Evolutionary conservation across 2,329 filamentous ascomycete genomes (phyloP), one percentile per base, ranked within the genome.

Genomic region (Claviceps africana): DNA sequence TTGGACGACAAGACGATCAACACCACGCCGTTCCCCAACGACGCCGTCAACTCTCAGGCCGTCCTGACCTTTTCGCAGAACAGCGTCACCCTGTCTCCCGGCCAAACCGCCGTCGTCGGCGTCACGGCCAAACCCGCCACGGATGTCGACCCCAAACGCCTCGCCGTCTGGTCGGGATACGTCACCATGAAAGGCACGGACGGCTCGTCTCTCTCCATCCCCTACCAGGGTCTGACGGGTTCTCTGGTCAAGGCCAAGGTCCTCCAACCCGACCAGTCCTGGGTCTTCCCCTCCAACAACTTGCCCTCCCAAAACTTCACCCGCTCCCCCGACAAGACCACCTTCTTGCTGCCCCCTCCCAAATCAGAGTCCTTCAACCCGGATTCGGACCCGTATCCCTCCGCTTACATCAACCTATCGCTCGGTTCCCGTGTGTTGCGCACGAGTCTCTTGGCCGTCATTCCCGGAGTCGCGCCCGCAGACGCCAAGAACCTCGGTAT

Each of bases 21-120:
- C 47, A 69, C 74, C 0, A 62, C 62, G 17, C n/a, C 53, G 0
- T 77, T 76, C 57, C 74, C 75, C 30, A 73, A 72, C 35, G 67
- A 74, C 22, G 61, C 72, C 4, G 62, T 67, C 0, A 58, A 62
- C 22, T 60, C 64, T 37, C 67, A 67, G 43, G 75, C 75, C 15
- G 65, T 62, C 1, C 57, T 79, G 21, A 56, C 60, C 35, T 70
- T 78, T 50, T 68, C 64, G 56, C 60, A 65, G 48, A 60, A 67
- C 56, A 65, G 67, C 25, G 64, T 81, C 49, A 74, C 71, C 0
- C 60, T 79, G 7, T 58, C 60, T 1, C 65, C 67, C 3, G 68
- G 67, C 6, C 59, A 73, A 52, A 67, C 68, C 11, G 68, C 71
- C 54, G 69, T 69, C 0, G 61, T 79, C 51, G 63, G 68, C n/a